Evolutionary conservation across 1,284 basidiomycete genomes (phyloP), one percentile per base, ranked within the genome.

Genomic region (Ustilago loliicola): DNA sequence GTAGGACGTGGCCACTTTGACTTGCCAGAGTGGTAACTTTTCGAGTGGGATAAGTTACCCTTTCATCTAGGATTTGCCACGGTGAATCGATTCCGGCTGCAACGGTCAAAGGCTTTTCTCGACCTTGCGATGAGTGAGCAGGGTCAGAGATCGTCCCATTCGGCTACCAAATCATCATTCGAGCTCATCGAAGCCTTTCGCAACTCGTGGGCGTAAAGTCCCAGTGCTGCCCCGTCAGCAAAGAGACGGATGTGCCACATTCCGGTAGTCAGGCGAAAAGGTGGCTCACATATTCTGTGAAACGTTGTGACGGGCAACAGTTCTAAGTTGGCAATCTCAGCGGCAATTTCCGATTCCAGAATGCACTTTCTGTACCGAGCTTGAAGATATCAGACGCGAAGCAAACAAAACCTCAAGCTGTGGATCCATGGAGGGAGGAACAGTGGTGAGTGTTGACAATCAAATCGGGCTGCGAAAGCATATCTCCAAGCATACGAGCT

Each of bases 251-350:
- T 45, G 42, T 1, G 19, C 17, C 51, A 40, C 53, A 55, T 55
- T 55, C 36, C 53, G n/a, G 6, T 34, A 25, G 53, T 55, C 53
- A 55, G 53, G 34, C 53, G 53, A 55, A 40, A 3, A 27, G 2
- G 19, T n/a, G 30, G 32, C 7, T 52, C 29, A 1, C 27, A 15
- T 52, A 19, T 19, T 19, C 29, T 25, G 7, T 25, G 45, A 21
- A 48, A 48, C 10, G 21, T 25, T 8, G 21, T 40, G 11, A 6
- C 17, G 38, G 38, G 38, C 38, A 40, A 17, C 13, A 40, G 13
- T 19, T 1, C 11, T 13, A 13, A 17, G 6, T 6, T 19, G 13
- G 19, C 38, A 36, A 15, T 36, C 9, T 36, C 10, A 15, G 10
- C 3, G 5, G 34, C 34, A 36, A 10, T 36, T n/a, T n/a, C n/a